Evolutionary conservation across 345 rosid genomes (phyloP), one percentile per base, ranked within the genome.

Genomic region (Brassica napus): DNA sequence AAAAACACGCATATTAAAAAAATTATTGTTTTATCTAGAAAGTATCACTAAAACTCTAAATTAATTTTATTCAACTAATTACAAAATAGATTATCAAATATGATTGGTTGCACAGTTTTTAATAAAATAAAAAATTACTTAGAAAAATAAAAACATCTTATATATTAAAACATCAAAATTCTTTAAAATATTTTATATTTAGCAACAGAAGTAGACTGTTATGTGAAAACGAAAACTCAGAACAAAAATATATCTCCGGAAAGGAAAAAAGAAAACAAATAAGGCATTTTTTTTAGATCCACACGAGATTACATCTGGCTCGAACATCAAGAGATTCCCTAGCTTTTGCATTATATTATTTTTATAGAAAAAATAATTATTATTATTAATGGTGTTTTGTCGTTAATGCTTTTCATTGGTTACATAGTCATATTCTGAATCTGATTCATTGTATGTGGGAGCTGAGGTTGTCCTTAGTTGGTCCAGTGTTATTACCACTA

Each of bases 251-350:
- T 8, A 8, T 58, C 23, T 15, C 5, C 6, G 58, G 35, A 5
- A 7, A 34, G 37, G 37, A 11, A 60, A 44, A 52, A 2, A 35
- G 9, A 44, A 23, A 12, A 71, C 6, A 39, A 63, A 35, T 15
- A 15, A 68, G 39, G 30, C 44, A 57, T 34, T 71, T 62, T 71
- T 31, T 80, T 81, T 81, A 77, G 80, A 81, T 81, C 83, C 73
- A 76, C 80, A 71, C 77, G 60, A 76, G 73, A 81, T 76, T 58
- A 71, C 80, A 67, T 75, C 57, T 81, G 69, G 77, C 83, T 76
- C 77, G 69, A 71, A 58, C 83, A 71, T 76, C 83, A 65, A 76
- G 80, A 81, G 80, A 81, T 81, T 81, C 83, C 83, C 24, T 72
- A 47, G 21, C 69, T 71, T 65, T 58, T 69, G 24, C 10, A 63